Conservation (phyloP, 2,329 filamentous ascomycete genomes). For the Thermoascus crustaceus region DNA sequence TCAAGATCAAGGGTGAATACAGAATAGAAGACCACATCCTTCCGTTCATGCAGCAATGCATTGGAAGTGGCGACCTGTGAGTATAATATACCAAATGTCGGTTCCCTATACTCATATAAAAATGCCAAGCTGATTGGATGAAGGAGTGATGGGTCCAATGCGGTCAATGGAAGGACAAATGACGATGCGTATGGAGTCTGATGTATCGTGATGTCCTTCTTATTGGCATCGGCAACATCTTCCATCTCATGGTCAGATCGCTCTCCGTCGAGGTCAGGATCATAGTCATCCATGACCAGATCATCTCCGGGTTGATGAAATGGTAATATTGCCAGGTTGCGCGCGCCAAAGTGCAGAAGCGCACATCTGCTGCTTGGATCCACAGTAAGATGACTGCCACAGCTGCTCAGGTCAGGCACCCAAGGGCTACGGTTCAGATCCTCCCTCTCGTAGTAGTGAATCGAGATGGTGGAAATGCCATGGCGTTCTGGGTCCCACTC, state of each 20-base stretch:
- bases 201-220: conserved; percentile 27
- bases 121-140: conserved; percentile 90
- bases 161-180: conserved; percentile 84
- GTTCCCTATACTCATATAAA: conserved; percentile 92
- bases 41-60: conserved; percentile 64
- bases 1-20: conserved; percentile 93
- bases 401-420: conserved; percentile 65
- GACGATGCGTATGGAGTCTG: conserved; percentile 75
- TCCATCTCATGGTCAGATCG: conserved; percentile 40
- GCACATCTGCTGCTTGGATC: conserved; percentile 91
- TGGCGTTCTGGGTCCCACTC: conserved; percentile 84
- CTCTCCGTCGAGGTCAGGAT: conserved; percentile 68
- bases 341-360: conserved; percentile 80
- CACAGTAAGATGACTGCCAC: conserved; percentile 72
- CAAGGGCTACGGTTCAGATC: conserved; percentile 77
- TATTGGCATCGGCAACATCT: conserved; percentile 19
- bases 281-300: conserved; percentile 85
- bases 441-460: conserved; percentile 97
- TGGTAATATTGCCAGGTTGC: conserved; percentile 86
- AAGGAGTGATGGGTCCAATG: conserved; percentile 77
- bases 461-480: conserved; percentile 77
- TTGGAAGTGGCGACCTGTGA: conserved; percentile 65
- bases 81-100: conserved; percentile 90
- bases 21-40: conserved; percentile 80
- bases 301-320: conserved; percentile 83